Percentiles rank a stretch among this genome's conserved stretches.
phyloP scores from a whole-genome alignment of 2,329 filamentous ascomycete genomes.

The Boeremia exigua region DNA sequence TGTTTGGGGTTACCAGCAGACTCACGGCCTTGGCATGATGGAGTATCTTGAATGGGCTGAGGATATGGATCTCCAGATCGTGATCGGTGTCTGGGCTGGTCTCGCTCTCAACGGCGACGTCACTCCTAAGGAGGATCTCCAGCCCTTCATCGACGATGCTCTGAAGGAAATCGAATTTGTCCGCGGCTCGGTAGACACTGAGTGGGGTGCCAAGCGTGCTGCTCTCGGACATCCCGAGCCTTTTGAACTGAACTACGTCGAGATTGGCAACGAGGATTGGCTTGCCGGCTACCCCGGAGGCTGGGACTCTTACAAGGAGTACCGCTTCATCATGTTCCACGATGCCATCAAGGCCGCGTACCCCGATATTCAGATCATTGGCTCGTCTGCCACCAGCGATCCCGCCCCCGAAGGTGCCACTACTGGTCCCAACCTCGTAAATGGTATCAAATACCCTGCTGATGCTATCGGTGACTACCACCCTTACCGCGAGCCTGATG shows the following conservation, averaged over 20 bases:
- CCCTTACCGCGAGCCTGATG: conserved; percentile 52
- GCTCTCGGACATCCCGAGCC: conserved; percentile 47
- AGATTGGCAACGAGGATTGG: conserved; percentile 50
- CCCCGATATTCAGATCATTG: conserved; percentile 45
- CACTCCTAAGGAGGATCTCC: conserved; percentile 45
- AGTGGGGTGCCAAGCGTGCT: conserved; percentile 45
- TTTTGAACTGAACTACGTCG: conserved; percentile 47
- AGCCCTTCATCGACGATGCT: conserved; percentile 48
- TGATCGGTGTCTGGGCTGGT: conserved; percentile 54
- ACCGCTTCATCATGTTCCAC: conserved; percentile 44
- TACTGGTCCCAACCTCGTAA: conserved; percentile 40
- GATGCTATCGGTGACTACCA: conserved; percentile 49
- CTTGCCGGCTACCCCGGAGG: conserved; percentile 40
- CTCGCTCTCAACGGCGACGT: conserved; percentile 52
- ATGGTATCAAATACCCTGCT: conserved; percentile 29
- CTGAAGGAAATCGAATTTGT: conserved; percentile 48
- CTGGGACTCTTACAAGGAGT: conserved; percentile 37
- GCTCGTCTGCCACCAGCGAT: conserved; percentile 39
- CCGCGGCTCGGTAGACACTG: conserved; percentile 35
- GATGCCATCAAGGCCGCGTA: conserved; percentile 44
- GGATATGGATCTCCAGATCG: conserved; percentile 52
- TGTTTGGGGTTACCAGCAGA: conserved; percentile 55
- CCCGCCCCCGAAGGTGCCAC: conserved; percentile 40
- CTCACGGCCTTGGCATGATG: conserved; percentile 53
- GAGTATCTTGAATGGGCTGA: conserved; percentile 58